Base-by-base conservation (phyloP, 78 protist genomes). In the Diacronema lutheri region DNA sequence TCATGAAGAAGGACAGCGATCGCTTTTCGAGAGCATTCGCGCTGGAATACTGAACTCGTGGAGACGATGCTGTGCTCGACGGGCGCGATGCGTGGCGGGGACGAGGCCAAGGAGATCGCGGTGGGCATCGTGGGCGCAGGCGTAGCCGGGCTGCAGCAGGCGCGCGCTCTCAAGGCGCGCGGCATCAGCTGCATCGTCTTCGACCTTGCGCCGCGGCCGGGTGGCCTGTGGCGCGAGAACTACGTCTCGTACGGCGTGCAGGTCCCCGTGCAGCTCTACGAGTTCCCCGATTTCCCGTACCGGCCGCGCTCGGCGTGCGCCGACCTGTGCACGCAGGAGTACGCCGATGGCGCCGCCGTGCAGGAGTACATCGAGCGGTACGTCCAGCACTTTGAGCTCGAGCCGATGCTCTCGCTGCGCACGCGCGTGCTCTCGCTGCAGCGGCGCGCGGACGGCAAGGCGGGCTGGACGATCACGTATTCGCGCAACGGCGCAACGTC, bases 151-250 rank as follows among this genome's bases (percentile, higher is more conserved):
- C 50, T 44, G 3, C 50, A 44, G 50, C 50, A 44, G 50, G 50
- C 50, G 50, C 50, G 50, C 50, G 50, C 50, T 3, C 50, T 44
- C 50, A 44, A 44, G 50, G 50, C 3, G 50, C 50, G 50, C 50
- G 50, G 50, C 16, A 44, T 44, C 50, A 7, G 16, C 16, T 44
- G 50, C 50, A 7, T 44, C 50, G 50, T 44, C 50, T 44, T 44
- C 7, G 50, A 44, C 50, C 16, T 3, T 7, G 50, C 50, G 50
- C 50, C 50, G 16, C 16, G 16, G 50, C 50, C 50, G 21, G 81
- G 81, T 6, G 81, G 81, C 10, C 40, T 74, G 38, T 74, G 81
- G 81, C 21, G 64, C 35, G 81, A 46, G 29, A 74, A 74, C 41
- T 74, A 74, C 62, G 41, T 19, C 0, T 7, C 9, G n/a, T 74